Conservation (phyloP, 805 yeast genomes). For the Suhomyces xylopsoci region DNA sequence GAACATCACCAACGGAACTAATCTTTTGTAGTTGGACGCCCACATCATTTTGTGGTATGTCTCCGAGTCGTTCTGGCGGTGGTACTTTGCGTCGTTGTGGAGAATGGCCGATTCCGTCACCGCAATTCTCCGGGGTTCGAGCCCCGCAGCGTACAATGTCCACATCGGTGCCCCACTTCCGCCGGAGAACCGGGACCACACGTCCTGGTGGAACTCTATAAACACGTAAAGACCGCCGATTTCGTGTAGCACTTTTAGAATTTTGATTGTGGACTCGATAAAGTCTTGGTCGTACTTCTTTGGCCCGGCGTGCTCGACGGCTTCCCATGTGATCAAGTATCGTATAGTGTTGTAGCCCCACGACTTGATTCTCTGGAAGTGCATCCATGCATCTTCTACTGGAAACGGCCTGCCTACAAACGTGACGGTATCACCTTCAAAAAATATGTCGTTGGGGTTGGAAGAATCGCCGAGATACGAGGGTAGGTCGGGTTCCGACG, state of each 20-base stretch:
- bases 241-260: conserved; percentile 53
- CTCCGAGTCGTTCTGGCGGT: conserved; percentile 35
- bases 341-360: conserved; percentile 83
- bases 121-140: conserved; percentile 71
- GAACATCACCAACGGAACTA: conserved; percentile 79
- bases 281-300: conserved; percentile 76
- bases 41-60: conserved; percentile 83
- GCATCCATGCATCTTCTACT: conserved; percentile 64
- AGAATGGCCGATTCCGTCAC: conserved; percentile 76
- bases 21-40: conserved; percentile 80
- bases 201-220: conserved; percentile 91
- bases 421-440: conserved; percentile 70
- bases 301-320: conserved; percentile 86
- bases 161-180: conserved; percentile 95
- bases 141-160: conserved; percentile 87
- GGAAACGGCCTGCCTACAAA: conserved; percentile 84
- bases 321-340: conserved; percentile 86
- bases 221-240: conserved; percentile 77
- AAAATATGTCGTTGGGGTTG: conserved; percentile 46
- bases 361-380: conserved; percentile 64
- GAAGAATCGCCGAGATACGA: conserved; percentile 38
- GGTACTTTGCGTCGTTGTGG: conserved; percentile 50
- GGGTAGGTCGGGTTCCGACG: conserved; percentile 52
- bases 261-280: conserved; percentile 62
- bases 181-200: conserved; percentile 85